Evolutionary conservation across 805 yeast species (phyloP), one percentile per base, ranked within the genome.

Genomic region (Kurtzmaniella cleridarum): DNA sequence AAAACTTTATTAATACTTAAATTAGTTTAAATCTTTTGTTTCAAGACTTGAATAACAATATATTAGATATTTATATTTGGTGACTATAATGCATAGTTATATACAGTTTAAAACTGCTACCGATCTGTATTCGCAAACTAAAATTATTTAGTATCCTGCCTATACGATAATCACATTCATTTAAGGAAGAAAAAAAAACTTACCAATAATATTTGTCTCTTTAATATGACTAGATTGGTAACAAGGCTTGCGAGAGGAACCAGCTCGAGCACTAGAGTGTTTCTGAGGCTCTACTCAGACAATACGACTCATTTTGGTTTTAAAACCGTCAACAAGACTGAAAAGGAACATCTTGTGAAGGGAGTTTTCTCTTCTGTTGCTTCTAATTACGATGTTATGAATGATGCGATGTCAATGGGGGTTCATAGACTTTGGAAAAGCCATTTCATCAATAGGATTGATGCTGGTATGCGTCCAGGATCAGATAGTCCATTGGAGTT

Each of bases 381-480:
- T 3, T 78, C 89, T 27, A 89, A 80, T 40, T 93, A 93, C 61
- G 98, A 93, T 65, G 72, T 88, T 37, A 93, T 93, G 98, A 93
- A 93, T 66, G 98, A 93, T 64, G 95, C 88, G 32, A 93, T 93
- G 98, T 87, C 96, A 5, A 60, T 90, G 59, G 98, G 98, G 31
- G 75, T 93, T 35, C 98, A 93, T 60, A 75, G 98, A 53, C 68
- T 91, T 34, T 93, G 98, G 98, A 93, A 93, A 58, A 79, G 77
- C 55, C 95, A 90, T 56, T 84, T 93, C 58, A 89, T 93, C 53
- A 74, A 79, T 50, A 79, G 86, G 48, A 69, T 93, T 41, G 96
- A 93, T 57, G 95, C 97, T 32, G 98, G 98, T 27, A 79, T 79
- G 69, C 76, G 98, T 55, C 91, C 95, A 4, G 95, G 91, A 34